These are phyloP conservation scores for Xylaria intraflava DNA, from an alignment of 495 filamentous ascomycete genomes.

Conservation along the genomic window DNA sequence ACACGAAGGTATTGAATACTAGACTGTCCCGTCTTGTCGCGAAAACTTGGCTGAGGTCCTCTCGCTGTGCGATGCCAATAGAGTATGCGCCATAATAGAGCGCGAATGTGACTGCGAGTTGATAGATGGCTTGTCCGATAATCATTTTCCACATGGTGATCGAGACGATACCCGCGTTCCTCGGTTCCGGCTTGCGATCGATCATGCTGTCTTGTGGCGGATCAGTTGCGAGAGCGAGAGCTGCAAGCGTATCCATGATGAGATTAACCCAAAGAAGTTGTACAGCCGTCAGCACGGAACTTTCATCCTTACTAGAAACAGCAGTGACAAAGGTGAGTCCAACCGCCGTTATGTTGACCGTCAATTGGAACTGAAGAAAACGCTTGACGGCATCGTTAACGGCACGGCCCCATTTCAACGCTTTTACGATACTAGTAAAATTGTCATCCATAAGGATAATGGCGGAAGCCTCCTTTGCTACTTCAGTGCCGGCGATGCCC, in stretches of 20 bases:
- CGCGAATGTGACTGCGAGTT: constrained; percentile 69
- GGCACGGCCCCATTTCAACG: constrained; percentile 82
- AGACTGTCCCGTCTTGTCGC: constrained; percentile 56
- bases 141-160: constrained; percentile 97
- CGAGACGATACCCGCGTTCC: constrained; percentile 68
- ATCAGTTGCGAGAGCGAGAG: constrained; percentile 79
- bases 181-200: constrained; percentile 77
- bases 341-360: constrained; percentile 86
- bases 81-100: constrained; percentile 64
- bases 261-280: constrained; percentile 90
- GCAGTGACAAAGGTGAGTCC: constrained; percentile 76
- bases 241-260: constrained; percentile 91
- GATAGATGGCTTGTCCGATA: constrained; percentile 75
- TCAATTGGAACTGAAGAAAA: constrained; percentile 88
- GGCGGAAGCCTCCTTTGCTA: constrained; percentile 88
- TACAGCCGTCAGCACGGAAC: constrained; percentile 74
- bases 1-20: constrained; percentile 91
- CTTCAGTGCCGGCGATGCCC: constrained; percentile 85
- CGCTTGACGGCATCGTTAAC: constrained; percentile 89
- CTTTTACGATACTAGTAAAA: constrained; percentile 80
- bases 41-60: constrained; percentile 9
- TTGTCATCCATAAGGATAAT: constrained; percentile 93
- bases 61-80: constrained; percentile 50
- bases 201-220: constrained; percentile 72
- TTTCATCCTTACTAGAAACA: constrained; percentile 57